Evolutionary conservation across 2,329 filamentous ascomycete genomes (phyloP), one percentile per base, ranked within the genome.

Genomic region (Trichothecium roseum): DNA sequence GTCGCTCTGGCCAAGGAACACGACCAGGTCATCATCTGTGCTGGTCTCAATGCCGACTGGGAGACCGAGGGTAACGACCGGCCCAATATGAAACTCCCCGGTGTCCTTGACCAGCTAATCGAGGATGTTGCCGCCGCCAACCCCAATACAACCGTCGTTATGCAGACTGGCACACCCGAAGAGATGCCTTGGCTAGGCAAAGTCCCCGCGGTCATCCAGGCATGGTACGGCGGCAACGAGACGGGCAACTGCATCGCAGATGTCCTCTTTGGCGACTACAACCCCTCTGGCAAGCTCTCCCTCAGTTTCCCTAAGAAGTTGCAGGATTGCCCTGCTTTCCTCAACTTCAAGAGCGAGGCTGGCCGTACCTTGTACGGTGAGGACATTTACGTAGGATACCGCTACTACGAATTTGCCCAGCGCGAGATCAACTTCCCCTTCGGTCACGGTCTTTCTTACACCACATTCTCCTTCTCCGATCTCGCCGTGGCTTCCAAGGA

Each of bases 181-280:
- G 66, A 71, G 37, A 80, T 86, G 78, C 79, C 81, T 1, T 84
- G 79, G 79, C 63, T 73, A 2, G 52, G 62, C 13, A 56, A 67
- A 22, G 71, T 73, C 3, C 54, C 59, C 7, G 73, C 77, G 2
- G 62, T 88, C 2, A 51, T 87, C 2, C 81, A 89, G 49, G 83
- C 83, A 7, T 91, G 84, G 83, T 91, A 87, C 49, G 82, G 84
- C 40, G 84, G 85, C n/a, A 85, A 91, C 49, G 84, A 91, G 60
- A 81, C 80, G 5, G 85, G 84, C 5, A 86, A 88, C 50, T 79
- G 78, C 9, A 80, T 93, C 41, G 83, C 81, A 0, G 84, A 89
- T 44, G 69, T 89, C 2, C 64, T 89, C 14, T 83, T 84, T 43
- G 84, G 83, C 32, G 72, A 79, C 41, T 69, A 74, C 32, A 87